A percentile compares a stretch with the other conserved stretches of the same genome.
Evolutionary conservation across 768 basidiomycete species (phyloP).

Genomic region (Floccularia luteovirens): DNA sequence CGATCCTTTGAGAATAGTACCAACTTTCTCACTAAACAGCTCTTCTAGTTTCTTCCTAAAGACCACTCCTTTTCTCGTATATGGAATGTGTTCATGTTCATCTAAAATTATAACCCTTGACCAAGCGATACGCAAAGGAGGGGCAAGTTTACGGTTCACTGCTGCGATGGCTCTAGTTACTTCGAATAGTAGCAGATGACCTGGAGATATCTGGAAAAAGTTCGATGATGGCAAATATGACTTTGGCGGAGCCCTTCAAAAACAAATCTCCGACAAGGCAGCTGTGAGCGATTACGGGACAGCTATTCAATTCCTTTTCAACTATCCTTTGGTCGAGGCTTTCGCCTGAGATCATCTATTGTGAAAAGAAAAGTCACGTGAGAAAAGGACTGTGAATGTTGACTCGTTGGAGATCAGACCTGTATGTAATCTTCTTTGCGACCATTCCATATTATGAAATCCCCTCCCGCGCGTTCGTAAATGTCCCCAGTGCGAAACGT

Average conservation of each 20-base stretch:
- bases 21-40: conserved; percentile 18
- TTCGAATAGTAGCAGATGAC: conserved; percentile 11
- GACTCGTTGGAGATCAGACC: conserved; percentile 10
- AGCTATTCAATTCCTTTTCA: conserved; percentile 18
- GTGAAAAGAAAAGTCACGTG: conserved; percentile 1
- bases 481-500: conserved; percentile 25
- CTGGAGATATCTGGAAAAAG: conserved; percentile 6
- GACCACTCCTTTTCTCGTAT: conserved; percentile 22
- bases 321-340: conserved; percentile 23
- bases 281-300: conserved; percentile 15
- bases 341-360: conserved; percentile 24
- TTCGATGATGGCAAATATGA: conserved; percentile 23
- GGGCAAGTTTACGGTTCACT: conserved; percentile 21
- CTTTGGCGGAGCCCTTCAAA: conserved; percentile 17
- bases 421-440: conserved; percentile 26
- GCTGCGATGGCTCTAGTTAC: conserved; percentile 18
- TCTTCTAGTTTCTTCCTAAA: conserved; percentile 25
- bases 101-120: conserved; percentile 19
- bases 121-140: conserved; percentile 25
- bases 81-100: conserved; percentile 16
- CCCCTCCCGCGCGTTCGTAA: conserved; percentile 13
- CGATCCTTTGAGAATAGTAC: no score
- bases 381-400: neutral
- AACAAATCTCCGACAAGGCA: conserved; percentile 28
- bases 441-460: conserved; percentile 21